These are phyloP conservation scores for Populus simonii DNA, from an alignment of 345 rosid genomes.

Conservation along the genomic window DNA sequence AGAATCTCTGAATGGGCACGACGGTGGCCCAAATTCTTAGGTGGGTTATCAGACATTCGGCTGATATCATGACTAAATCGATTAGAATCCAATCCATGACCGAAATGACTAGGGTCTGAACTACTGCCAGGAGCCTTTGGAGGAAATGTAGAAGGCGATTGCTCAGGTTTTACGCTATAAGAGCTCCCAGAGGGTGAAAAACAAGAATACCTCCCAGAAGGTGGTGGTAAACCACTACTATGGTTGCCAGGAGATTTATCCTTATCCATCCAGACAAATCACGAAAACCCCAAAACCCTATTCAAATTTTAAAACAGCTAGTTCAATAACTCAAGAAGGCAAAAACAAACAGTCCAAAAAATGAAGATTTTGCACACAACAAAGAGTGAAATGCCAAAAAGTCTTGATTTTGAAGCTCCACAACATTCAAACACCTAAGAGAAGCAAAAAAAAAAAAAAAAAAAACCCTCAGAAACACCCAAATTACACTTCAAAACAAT, in stretches of 20 bases:
- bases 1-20: conserved; percentile 95
- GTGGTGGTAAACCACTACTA: conserved; percentile 55
- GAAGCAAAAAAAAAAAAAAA: not conserved
- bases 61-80: conserved; percentile 71
- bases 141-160: conserved; percentile 36
- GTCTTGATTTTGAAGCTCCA: not conserved
- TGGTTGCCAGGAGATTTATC: conserved; percentile 52
- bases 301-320: not conserved
- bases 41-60: conserved; percentile 83
- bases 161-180: conserved; percentile 54
- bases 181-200: conserved; percentile 45
- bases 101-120: conserved; percentile 38
- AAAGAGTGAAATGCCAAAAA: not conserved
- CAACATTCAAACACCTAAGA: not conserved
- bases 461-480: not conserved
- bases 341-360: not conserved
- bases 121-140: conserved; percentile 39
- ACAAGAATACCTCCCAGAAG: conserved; percentile 49
- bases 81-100: conserved; percentile 51
- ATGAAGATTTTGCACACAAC: not conserved
- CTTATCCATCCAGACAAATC: conserved; percentile 55
- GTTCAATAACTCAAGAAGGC: not conserved
- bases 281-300: conserved; percentile 4
- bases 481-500: not conserved
- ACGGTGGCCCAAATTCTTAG: conserved; percentile 82